Conservation (phyloP, 2,329 filamentous ascomycete genomes). For the Cercospora beticola region DNA sequence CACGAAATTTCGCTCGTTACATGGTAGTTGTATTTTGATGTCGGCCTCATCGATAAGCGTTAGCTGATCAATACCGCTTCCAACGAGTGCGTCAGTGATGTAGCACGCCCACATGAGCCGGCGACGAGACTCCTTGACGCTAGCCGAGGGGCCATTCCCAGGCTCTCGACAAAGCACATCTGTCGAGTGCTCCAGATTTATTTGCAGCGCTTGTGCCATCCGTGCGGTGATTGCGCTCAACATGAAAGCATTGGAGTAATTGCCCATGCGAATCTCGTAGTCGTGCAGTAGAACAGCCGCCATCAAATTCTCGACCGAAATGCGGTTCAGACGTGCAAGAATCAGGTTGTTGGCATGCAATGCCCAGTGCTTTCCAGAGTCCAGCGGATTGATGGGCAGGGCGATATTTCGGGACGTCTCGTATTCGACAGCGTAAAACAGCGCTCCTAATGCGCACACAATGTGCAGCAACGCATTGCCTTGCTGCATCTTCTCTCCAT, state of each 20-base stretch:
- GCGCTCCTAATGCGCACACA: constrained; percentile 27
- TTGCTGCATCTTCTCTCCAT: constrained; percentile 25
- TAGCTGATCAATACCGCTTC: constrained; percentile 30
- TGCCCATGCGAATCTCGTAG: constrained; percentile 29
- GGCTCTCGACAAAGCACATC: constrained; percentile 29
- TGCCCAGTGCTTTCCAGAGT: constrained; percentile 29
- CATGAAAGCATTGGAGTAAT: constrained; percentile 31
- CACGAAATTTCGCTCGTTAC: constrained; percentile 30
- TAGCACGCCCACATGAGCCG: constrained; percentile 32
- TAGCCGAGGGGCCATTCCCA: constrained; percentile 25
- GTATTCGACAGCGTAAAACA: constrained; percentile 28
- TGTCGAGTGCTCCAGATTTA: constrained; percentile 30
- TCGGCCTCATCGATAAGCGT: constrained; percentile 29
- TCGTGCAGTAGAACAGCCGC: constrained; percentile 29
- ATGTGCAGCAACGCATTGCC: constrained; percentile 27
- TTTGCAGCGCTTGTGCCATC: constrained; percentile 31
- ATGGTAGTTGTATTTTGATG: constrained; percentile 31
- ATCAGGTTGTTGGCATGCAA: constrained; percentile 27
- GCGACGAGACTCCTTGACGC: constrained; percentile 30
- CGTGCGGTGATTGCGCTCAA: constrained; percentile 29
- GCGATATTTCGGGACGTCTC: constrained; percentile 15
- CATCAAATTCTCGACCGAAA: constrained; percentile 30
- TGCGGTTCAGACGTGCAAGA: constrained; percentile 26
- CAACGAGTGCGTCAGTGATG: constrained; percentile 29
- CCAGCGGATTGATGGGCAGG: constrained; percentile 24